Evolutionary conservation across 495 filamentous ascomycete species (phyloP), one percentile per base, ranked within the genome.

Genomic region (Hypomontagnella monticulosa): DNA sequence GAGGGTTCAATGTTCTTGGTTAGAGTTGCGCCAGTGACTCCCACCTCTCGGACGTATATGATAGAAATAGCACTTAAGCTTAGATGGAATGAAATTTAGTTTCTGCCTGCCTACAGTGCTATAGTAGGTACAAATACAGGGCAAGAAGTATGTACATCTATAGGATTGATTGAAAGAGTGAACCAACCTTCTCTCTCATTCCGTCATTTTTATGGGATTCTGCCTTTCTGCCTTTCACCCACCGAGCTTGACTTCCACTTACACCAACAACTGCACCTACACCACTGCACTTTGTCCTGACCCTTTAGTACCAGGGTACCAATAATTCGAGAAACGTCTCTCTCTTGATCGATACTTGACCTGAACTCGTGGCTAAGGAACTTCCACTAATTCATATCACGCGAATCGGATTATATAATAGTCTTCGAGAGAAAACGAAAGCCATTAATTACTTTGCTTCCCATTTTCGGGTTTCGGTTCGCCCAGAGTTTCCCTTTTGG

Each of bases 361-460:
- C 23, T 38, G 37, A 37, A 55, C 63, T 8, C 63, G 50, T 66
- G 63, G 10, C 57, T 55, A 46, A 34, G 23, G 38, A 14, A 27
- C 12, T 38, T 23, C 12, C 23, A 6, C n/a, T 54, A 62, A 18
- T 62, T 53, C 61, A 41, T 51, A 61, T 57, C 57, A 67, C 63
- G 57, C 63, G 52, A 61, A 67, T 61, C 18, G 7, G 52, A 61
- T 57, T 61, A 61, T 61, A 60, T 65, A 65, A 40, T 27, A 61
- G 20, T 36, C n/a, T 14, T 44, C 32, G 27, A 61, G 6, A 41
- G 16, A 37, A 53, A 61, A 46, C 30, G 14, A 32, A 43, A 57
- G 10, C 55, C 11, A 48, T 19, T n/a, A n/a, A n/a, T n/a, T n/a
- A n/a, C 38, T 38, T 41, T 6, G 20, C 32, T 38, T 38, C 38